Evolutionary conservation across 805 yeast genomes (phyloP).

Genomic region (Candida michaelii): DNA sequence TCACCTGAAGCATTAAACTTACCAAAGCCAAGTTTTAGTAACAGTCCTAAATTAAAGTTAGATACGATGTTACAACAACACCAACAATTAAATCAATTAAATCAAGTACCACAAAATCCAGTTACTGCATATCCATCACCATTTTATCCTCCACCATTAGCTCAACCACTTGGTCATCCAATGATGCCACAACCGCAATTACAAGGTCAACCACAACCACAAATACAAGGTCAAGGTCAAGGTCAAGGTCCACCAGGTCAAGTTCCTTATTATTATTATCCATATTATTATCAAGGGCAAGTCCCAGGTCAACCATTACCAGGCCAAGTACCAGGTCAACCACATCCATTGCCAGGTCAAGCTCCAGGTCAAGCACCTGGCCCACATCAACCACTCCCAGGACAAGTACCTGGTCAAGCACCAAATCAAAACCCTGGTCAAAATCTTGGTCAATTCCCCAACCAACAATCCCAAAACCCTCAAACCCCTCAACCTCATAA

Average conservation of each 20-base stretch:
- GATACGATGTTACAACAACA: constrained; percentile 14
- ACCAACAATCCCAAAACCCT: constrained; percentile 8
- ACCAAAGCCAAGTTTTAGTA: constrained; percentile 54
- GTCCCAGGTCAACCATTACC: too few species aligned
- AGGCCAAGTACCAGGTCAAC: too few species aligned
- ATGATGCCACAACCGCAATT: constrained; percentile 5
- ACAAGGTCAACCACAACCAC: too few species aligned
- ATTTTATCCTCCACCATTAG: constrained; percentile 9
- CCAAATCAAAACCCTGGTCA: background rate
- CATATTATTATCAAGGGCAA: background rate
- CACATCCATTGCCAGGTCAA: background rate
- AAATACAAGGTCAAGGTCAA: too few species aligned
- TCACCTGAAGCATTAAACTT: constrained; percentile 56
- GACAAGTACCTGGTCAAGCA: background rate
- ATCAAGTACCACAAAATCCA: constrained; percentile 19
- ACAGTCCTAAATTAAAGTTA: constrained; percentile 8
- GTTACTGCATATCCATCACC: constrained; percentile 34
- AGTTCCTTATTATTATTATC: constrained; percentile 3
- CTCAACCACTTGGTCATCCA: background rate
- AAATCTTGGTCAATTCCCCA: background rate
- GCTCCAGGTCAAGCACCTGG: too few species aligned
- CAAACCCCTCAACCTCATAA: constrained; percentile 5
- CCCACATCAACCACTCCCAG: background rate
- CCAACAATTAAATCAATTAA: constrained; percentile 1
- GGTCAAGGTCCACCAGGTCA: too few species aligned